Conservation (phyloP, 2,329 filamentous ascomycete genomes). For the Sclerotinia subarctica region DNA sequence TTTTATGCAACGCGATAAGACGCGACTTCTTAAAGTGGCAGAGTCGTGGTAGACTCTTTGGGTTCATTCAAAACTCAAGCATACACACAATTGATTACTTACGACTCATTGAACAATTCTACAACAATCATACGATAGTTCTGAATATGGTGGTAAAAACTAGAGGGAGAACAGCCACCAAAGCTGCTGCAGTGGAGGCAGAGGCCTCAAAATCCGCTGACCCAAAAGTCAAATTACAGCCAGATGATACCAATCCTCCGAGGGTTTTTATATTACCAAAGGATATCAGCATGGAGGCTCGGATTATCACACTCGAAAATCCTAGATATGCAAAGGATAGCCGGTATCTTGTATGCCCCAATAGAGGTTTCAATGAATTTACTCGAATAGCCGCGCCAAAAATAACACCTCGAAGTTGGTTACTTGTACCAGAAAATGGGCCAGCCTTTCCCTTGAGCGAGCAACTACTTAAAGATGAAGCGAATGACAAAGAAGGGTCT, state of each 20-base stretch:
- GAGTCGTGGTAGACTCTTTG: not conserved
- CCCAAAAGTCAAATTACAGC: constrained; percentile 35
- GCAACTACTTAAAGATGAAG: constrained; percentile 27
- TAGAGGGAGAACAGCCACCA: constrained; percentile 32
- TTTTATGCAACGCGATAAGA: not conserved
- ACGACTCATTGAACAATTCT: not conserved
- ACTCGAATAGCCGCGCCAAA: constrained; percentile 54
- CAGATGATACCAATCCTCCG: constrained; percentile 44
- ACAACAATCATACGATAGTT: not conserved
- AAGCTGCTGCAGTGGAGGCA: constrained; percentile 23
- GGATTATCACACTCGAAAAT: constrained; percentile 58
- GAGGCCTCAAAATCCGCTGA: constrained; percentile 32
- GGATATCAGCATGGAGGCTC: constrained; percentile 51
- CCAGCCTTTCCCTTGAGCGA: constrained; percentile 25
- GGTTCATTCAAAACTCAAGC: not conserved
- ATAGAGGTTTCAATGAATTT: constrained; percentile 63
- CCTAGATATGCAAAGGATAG: constrained; percentile 54
- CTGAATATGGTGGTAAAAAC: constrained; percentile 32
- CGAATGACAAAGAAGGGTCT: constrained; percentile 23
- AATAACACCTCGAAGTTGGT: constrained; percentile 58
- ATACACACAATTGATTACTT: not conserved
- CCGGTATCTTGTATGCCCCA: constrained; percentile 60
- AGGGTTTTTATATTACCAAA: constrained; percentile 61
- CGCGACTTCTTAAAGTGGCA: constrained; percentile 13
- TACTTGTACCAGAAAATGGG: constrained; percentile 42